These are phyloP conservation scores for Fonsecaea pedrosoi DNA, from an alignment of 2,329 filamentous ascomycete species.

Conservation along the genomic window DNA sequence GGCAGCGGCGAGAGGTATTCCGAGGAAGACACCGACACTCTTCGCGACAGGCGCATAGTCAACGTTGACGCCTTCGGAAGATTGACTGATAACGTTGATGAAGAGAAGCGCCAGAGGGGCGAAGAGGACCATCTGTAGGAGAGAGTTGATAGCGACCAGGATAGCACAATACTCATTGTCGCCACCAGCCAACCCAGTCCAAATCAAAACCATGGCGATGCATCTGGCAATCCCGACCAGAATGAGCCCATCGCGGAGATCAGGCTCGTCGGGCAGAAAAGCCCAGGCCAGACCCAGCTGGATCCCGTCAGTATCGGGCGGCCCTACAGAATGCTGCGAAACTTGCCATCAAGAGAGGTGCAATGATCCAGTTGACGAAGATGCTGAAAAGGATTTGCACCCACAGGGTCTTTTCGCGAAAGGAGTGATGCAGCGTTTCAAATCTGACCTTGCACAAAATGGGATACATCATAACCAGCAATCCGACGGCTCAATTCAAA, in stretches of 20 bases:
- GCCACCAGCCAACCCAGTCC: constrained; percentile 78
- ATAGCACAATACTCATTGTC: constrained; percentile 84
- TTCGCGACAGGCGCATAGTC: constrained; percentile 73
- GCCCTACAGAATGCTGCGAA: not conserved
- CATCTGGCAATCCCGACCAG: constrained; percentile 84
- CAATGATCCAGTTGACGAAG: constrained; percentile 81
- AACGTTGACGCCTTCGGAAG: constrained; percentile 48
- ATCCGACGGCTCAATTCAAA: constrained; percentile 67
- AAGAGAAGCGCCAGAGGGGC: constrained; percentile 73
- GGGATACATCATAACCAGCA: constrained; percentile 93
- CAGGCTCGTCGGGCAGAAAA: constrained; percentile 59
- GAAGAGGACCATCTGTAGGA: constrained; percentile 76
- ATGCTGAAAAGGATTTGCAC: constrained; percentile 79
- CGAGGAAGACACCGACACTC: constrained; percentile 83
- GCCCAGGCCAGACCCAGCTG: constrained; percentile 60
- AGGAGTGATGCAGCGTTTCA: constrained; percentile 73
- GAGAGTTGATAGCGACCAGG: constrained; percentile 75
- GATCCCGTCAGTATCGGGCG: constrained; percentile 2
- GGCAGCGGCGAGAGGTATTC: constrained; percentile 80
- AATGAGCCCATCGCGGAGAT: constrained; percentile 69
- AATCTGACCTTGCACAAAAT: constrained; percentile 86
- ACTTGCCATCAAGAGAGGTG: constrained; percentile 78
- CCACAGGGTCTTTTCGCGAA: constrained; percentile 71
- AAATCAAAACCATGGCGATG: constrained; percentile 85
- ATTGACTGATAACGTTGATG: constrained; percentile 70